Evolutionary conservation across 1,284 basidiomycete species (phyloP), one percentile per base, ranked within the genome.

Genomic region (Tilletia caries): DNA sequence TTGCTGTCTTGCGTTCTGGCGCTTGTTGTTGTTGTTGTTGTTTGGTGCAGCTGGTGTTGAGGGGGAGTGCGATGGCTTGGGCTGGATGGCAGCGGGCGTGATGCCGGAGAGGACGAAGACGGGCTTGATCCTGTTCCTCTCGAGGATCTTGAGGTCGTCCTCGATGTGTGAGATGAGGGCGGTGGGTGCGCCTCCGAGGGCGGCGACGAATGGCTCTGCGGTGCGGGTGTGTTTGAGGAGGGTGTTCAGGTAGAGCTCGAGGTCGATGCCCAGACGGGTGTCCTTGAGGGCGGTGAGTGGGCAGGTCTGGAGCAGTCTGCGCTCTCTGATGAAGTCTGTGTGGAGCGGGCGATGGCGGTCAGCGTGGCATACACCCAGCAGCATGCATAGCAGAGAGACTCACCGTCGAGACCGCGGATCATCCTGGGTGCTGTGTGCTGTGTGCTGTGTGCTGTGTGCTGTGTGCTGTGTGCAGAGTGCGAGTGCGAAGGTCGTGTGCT

Each of bases 211-310:
- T 15, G 65, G 65, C 85, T 98, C 95, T 52, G 91, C 88, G 15
- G 86, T 85, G 8, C 89, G 87, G 0, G 92, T 88, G 71, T 87
- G 88, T 70, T 92, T 90, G 33, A 91, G 89, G 73, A 98, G 87
- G 68, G 88, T 87, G 67, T 90, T 88, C 62, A 98, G 87, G 85
- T 98, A 98, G 85, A 91, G 90, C 18, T 92, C 90, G 6, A 94
- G 92, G 87, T 99, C 96, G 83, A 99, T 98, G 64, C 95, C 95
- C 33, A 99, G 89, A 67, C 96, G 91, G 67, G 95, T 93, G 83
- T 96, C 93, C 64, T 91, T 89, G 67, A 99, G 88, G 5, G 91
- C 89, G 71, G 88, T 89, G 68, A 99, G 88, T 32, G 92, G 89
- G 67, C 91, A 89, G 64, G 90, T 90, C 84, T 92, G 90, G 72